Evolutionary conservation across 768 basidiomycete species (phyloP).

Genomic region (Lactifluus subvellereus): DNA sequence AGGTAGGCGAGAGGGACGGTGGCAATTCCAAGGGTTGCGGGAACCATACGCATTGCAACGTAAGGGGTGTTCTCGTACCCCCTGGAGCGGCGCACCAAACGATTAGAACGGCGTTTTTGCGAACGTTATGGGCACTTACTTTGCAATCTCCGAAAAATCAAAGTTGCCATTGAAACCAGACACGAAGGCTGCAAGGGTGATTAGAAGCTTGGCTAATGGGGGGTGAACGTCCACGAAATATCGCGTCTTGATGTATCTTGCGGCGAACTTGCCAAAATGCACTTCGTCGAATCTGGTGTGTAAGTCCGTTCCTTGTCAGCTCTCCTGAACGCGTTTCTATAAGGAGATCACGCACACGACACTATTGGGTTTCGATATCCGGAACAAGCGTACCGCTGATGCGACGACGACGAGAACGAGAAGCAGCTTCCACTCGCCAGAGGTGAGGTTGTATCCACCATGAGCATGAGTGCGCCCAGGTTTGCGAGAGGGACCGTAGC

Average conservation of each 20-base stretch:
- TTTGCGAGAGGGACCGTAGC: conserved; percentile 23
- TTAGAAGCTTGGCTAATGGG: conserved; percentile 90
- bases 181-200: conserved; percentile 84
- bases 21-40: conserved; percentile 81
- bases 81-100: conserved; percentile 37
- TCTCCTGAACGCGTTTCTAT: background rate
- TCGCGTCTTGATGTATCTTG: conserved; percentile 86
- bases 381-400: conserved; percentile 75
- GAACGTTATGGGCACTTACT: conserved; percentile 46
- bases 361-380: conserved; percentile 78
- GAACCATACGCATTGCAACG: conserved; percentile 95
- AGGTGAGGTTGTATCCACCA: conserved; percentile 60
- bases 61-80: conserved; percentile 86
- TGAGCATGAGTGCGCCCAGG: conserved; percentile 32
- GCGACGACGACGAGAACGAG: conserved; percentile 63
- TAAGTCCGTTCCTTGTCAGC: background rate
- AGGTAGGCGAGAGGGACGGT: conserved; percentile 90
- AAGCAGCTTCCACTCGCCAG: conserved; percentile 75
- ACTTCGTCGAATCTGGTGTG: conserved; percentile 90
- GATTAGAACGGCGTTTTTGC: background rate
- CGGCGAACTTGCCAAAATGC: conserved; percentile 96
- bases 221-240: conserved; percentile 97
- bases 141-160: conserved; percentile 97
- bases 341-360: conserved; percentile 68
- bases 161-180: conserved; percentile 89